Base-by-base conservation (phyloP, 2,329 filamentous ascomycete genomes). In the Elsinoe perseae region DNA sequence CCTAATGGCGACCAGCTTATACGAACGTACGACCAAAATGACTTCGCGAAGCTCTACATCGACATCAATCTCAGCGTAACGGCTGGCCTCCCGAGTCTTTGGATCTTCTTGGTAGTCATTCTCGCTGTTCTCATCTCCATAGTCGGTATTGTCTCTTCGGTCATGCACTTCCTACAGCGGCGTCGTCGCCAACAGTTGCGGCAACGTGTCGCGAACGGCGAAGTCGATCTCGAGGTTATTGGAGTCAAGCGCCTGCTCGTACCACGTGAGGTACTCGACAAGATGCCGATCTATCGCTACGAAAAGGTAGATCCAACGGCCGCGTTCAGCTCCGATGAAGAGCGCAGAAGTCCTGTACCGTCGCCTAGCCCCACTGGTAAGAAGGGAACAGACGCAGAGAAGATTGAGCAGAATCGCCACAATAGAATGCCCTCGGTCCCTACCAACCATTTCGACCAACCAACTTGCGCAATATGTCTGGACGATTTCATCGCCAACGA, bases 401-500 rank as follows among this genome's bases (percentile, higher is more conserved):
- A 46, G 28, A 27, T 23, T 40, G 44, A 48, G 14, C 23, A 43
- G 1, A 28, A 56, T 25, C 18, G 40, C 28, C 14, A 38, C 28
- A 32, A 20, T 12, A 28, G 48, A 8, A 23, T 32, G 48, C 28
- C 30, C 6, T 54, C 53, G 10, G 30, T 36, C 20, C 21, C 38
- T 8, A 42, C 40, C 2, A 56, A 56, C 36, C 68, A 70, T 34
- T 77, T 87, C 62, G 82, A 84, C 18, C 93, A 97, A 67, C 84
- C 88, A 0, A 84, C 80, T 2, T 97, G 93, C 67, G 83, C 88
- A n/a, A 95, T 97, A 54, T 98, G 93, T 66, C 78, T 95, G 1
- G 87, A 89, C 56, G 82, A 88, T 58, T 97, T 89, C 65, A 78
- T 86, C 25, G 79, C 83, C 14, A 80, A 81, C 34, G 72, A 77